Evolutionary conservation across 345 rosid species (phyloP).

Genomic region (Eucalyptus fibrosa): DNA sequence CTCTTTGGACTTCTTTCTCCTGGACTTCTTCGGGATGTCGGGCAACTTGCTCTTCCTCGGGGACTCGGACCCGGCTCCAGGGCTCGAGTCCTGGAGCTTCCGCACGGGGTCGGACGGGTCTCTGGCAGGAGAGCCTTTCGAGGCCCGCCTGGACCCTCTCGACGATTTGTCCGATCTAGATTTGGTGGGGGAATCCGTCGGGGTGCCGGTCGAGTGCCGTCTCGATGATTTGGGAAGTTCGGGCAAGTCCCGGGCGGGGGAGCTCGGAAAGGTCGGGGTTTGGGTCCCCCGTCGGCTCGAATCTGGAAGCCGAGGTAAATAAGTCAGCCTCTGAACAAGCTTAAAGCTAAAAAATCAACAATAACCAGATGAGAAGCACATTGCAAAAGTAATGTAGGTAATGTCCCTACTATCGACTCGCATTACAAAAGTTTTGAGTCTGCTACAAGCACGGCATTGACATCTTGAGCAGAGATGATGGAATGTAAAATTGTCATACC

Average conservation of each 20-base stretch:
- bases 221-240: constrained; percentile 21
- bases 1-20: constrained; percentile 31
- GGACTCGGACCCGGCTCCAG: constrained; percentile 2
- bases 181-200: constrained; percentile 12
- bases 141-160: not conserved
- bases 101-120: not conserved
- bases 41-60: constrained; percentile 2
- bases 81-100: not conserved
- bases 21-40: constrained; percentile 10
- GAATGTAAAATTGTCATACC: not conserved
- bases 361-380: not conserved
- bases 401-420: not conserved
- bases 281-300: not conserved
- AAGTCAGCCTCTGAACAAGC: not conserved
- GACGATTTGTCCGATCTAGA: not conserved
- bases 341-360: not conserved
- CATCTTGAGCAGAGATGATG: not conserved
- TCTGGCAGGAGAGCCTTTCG: not conserved
- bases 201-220: constrained; percentile 4
- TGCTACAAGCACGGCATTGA: not conserved
- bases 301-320: not conserved
- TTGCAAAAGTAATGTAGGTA: not conserved
- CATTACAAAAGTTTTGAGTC: not conserved
- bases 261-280: not conserved
- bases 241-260: constrained; percentile 3